phyloP scores from a whole-genome alignment of 2,329 filamentous ascomycete species.

The Lecanoromycetidae sp. region DNA sequence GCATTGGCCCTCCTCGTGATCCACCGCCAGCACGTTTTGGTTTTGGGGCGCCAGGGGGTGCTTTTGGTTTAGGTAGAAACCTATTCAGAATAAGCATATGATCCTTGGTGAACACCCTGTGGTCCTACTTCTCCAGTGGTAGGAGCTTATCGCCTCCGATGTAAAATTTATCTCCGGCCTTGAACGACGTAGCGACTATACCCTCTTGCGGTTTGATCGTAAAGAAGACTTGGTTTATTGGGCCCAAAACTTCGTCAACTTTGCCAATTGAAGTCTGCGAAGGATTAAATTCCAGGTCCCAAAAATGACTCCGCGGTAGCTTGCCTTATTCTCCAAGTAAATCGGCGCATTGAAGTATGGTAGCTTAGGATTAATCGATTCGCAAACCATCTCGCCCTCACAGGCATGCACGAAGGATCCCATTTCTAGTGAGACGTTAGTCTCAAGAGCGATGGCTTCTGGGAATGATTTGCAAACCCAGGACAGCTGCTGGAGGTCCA shows the following conservation, averaged over 20 bases:
- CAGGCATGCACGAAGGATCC: conserved; percentile 86
- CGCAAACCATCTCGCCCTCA: conserved; percentile 97
- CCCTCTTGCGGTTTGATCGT: conserved; percentile 95
- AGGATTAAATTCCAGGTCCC: background rate
- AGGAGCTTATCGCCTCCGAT: conserved; percentile 90
- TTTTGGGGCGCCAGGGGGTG: conserved; percentile 53
- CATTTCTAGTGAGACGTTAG: conserved; percentile 54
- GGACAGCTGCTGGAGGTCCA: conserved; percentile 50
- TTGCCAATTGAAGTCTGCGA: conserved; percentile 73
- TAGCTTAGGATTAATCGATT: conserved; percentile 86
- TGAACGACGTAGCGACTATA: conserved; percentile 90
- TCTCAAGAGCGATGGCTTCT: conserved; percentile 11
- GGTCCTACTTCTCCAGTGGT: conserved; percentile 63
- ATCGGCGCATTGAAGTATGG: conserved; percentile 99
- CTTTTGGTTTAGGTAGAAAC: conserved; percentile 91
- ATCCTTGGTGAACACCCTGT: conserved; percentile 14
- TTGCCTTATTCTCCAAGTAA: conserved; percentile 94
- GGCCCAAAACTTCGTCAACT: conserved; percentile 93
- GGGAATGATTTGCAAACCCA: conserved; percentile 33
- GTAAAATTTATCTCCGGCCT: conserved; percentile 93
- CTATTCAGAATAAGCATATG: conserved; percentile 25
- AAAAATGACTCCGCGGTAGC: conserved; percentile 5
- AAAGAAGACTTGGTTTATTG: conserved; percentile 96
- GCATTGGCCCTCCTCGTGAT: conserved; percentile 20
- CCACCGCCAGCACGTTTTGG: conserved; percentile 57